Percentiles rank a stretch among this genome's conserved stretches.
phyloP scores from a whole-genome alignment of 75 land plant species.

The Azolla pinnata region DNA sequence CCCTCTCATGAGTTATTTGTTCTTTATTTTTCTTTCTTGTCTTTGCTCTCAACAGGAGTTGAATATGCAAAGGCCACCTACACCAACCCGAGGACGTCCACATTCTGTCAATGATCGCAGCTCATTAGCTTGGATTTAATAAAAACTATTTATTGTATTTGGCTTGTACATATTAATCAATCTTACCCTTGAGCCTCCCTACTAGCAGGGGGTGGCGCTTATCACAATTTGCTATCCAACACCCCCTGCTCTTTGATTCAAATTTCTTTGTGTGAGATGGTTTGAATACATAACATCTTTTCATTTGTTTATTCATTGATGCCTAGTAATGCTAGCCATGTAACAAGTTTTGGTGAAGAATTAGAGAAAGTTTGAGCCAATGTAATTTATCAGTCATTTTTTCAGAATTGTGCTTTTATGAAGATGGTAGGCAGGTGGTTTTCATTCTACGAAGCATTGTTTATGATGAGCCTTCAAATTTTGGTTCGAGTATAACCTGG shows the following conservation, averaged over 20 bases:
- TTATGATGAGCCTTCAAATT: too few species aligned
- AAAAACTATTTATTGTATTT: not conserved
- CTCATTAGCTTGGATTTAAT: conserved; percentile 45
- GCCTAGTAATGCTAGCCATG: too few species aligned
- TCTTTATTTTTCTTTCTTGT: not conserved
- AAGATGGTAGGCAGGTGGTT: too few species aligned
- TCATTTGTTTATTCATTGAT: not conserved
- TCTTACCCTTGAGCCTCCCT: too few species aligned
- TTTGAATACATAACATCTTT: not conserved
- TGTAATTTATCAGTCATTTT: too few species aligned
- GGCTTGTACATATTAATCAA: not conserved
- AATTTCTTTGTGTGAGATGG: not conserved
- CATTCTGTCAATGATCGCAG: conserved; percentile 37
- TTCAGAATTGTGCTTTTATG: too few species aligned
- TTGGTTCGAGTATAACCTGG: too few species aligned
- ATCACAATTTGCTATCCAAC: not conserved
- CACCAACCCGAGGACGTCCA: conserved; percentile 48
- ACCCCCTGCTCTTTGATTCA: not conserved
- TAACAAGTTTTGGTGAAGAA: too few species aligned
- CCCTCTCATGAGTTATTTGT: not conserved
- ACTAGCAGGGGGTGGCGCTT: not conserved
- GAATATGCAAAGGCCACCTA: conserved; percentile 53
- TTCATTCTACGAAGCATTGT: too few species aligned
- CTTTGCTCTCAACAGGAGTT: conserved; percentile 30
- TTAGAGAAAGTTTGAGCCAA: too few species aligned